These are phyloP conservation scores for Chalaropsis thielavioides DNA, from an alignment of 2,329 filamentous ascomycete genomes.

Conservation along the genomic window DNA sequence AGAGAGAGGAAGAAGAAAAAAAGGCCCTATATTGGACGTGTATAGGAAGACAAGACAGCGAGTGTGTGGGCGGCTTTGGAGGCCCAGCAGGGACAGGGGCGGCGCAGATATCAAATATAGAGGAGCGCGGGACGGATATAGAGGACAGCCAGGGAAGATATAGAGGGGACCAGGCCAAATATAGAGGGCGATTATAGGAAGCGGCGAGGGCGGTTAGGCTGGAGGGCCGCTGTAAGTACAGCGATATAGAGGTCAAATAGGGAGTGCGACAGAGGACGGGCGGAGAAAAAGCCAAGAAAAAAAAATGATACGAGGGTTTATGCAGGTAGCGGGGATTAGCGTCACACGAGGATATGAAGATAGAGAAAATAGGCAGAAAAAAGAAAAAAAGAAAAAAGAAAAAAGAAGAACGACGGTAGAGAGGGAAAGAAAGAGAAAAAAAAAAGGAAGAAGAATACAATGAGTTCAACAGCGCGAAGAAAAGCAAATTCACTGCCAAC, in stretches of 20 bases:
- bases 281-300: not conserved
- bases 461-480: not conserved
- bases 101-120: not conserved
- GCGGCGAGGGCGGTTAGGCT: not conserved
- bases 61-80: not conserved
- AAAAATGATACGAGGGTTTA: not conserved
- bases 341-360: conserved; percentile 2
- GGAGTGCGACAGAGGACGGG: not conserved
- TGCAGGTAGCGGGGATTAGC: not conserved
- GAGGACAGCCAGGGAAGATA: no score
- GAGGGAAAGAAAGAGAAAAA: not conserved
- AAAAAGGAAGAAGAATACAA: not conserved
- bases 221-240: not conserved
- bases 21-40: conserved; percentile 1
- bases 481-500: not conserved
- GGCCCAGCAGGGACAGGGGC: not conserved
- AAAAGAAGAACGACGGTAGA: not conserved
- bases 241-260: not conserved
- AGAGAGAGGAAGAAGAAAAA: no score
- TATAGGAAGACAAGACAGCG: not conserved
- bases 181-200: conserved; percentile 1
- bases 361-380: not conserved
- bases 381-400: not conserved
- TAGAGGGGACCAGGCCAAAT: not conserved
- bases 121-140: not conserved